Evolutionary conservation across 768 basidiomycete species (phyloP), one percentile per base, ranked within the genome.

Genomic region (Boletus sensibilis): DNA sequence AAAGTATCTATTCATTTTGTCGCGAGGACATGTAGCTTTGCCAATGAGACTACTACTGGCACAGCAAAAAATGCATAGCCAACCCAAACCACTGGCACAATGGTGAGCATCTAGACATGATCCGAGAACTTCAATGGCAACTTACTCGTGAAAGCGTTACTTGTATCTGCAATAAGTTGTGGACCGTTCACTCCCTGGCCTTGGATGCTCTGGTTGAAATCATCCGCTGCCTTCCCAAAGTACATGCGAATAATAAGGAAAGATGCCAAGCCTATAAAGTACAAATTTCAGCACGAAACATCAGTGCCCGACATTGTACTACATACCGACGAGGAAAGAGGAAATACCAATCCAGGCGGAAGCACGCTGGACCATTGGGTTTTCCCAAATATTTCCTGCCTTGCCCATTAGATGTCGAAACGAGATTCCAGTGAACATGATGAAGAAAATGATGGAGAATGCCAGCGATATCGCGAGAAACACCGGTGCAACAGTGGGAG

Each of bases 91-190:
- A 92, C 90, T 92, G 42, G 6, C 14, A 31, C 14, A 10, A 50
- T 16, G 10, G 53, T 63, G 25, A 61, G 38, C 38, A 37, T 41
- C 44, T 40, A 35, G 38, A 27, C 37, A 21, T 20, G 23, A 42
- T 46, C 29, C 11, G 3, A 55, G 23, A 48, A 23, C 10, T 39
- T 34, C 14, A 57, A 38, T 27, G 38, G 25, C 10, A 14, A 79
- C 86, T 64, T 58, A 92, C 90, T 88, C 42, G 83, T 86, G 59
- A 91, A 92, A 8, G 82, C 88, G 61, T 88, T 90, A 58, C 86
- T 80, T n/a, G 76, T 75, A 12, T 74, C 68, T 29, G 90, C 90
- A 42, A 83, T 73, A 42, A 92, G 75, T 34, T 82, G 73, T 2
- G 87, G 86, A 5, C 80, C 85, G 53, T 78, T 72, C 4, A 66